A percentile compares a stretch with the other conserved stretches of the same genome.
phyloP scores from a whole-genome alignment of 305 asterid species.

The Solanum chacoense region DNA sequence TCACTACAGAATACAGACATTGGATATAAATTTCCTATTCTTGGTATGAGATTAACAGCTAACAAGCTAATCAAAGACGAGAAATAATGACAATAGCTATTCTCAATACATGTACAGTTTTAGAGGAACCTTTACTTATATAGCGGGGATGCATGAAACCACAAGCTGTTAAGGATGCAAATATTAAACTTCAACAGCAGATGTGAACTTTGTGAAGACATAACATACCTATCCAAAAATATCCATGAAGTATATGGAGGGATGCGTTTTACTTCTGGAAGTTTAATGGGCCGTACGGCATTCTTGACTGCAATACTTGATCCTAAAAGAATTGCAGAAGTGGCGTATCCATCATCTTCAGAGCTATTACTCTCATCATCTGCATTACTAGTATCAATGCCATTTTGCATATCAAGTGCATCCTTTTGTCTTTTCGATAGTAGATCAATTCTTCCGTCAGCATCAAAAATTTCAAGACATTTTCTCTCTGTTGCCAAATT shows the following conservation, averaged over 20 bases:
- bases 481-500: constrained; percentile 62
- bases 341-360: constrained; percentile 79
- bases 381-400: constrained; percentile 56
- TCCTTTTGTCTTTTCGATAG: constrained; percentile 85
- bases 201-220: neutral
- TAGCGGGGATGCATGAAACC: neutral
- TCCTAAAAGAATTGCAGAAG: constrained; percentile 92
- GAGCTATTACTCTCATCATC: constrained; percentile 61
- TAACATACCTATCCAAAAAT: constrained; percentile 82
- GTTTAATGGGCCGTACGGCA: constrained; percentile 88
- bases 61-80: neutral
- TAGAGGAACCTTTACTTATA: neutral
- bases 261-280: constrained; percentile 62
- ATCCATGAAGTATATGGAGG: constrained; percentile 95
- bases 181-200: neutral
- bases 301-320: constrained; percentile 95
- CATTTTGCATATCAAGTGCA: constrained; percentile 85
- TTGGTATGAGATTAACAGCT: neutral
- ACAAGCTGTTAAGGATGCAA: neutral
- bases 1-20: neutral
- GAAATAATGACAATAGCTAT: neutral
- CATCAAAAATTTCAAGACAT: constrained; percentile 29
- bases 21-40: neutral
- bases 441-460: constrained; percentile 43
- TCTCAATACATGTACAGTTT: neutral